Base-by-base conservation (phyloP, 495 filamentous ascomycete species). In the Pseudotulostoma volvatum region DNA sequence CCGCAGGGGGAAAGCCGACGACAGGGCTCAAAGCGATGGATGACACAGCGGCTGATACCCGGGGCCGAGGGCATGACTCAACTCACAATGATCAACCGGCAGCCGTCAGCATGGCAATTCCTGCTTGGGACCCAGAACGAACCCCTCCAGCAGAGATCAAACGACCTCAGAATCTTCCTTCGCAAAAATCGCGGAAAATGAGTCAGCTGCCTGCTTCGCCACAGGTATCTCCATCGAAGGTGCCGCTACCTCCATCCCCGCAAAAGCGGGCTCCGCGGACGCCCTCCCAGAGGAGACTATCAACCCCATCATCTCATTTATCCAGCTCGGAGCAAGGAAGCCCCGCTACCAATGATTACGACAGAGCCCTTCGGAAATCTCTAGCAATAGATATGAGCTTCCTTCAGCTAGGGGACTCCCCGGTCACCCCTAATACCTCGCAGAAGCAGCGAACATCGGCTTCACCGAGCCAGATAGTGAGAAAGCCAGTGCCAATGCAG, bases 31-130 rank as follows among this genome's bases (percentile, higher is more conserved):
- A 72, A 39, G 63, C 75, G 0, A 74, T 90, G 73, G 82, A 80
- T 38, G 80, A 81, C 30, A 71, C 80, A 7, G 74, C 71, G 2
- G 71, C 77, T 3, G 88, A 90, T 52, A 64, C 73, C 11, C 65
- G 79, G 37, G 63, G 35, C 53, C 66, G 38, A n/a, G 55, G 39
- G 23, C 41, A 25, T 33, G 51, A 42, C 44, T 38, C n/a, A n/a
- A 16, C 36, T 34, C 4, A 37, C 23, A 35, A 9, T 21, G 23
- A 28, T 36, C 39, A 7, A 17, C 33, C 28, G 39, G 36, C 3
- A 3, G 19, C 1, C 18, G 4, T 41, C 18, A 32, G 13, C 35
- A 16, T 30, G 32, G 21, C 18, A n/a, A 25, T 35, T 16, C 14
- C 14, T 20, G 23, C 36, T 28, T 28, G 23, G 23, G 5, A 28